Percentiles rank a stretch among this genome's conserved stretches.
These are phyloP conservation scores for Parastagonospora nodorum DNA, from an alignment of 2,329 filamentous ascomycete species.

Conservation along the genomic window DNA sequence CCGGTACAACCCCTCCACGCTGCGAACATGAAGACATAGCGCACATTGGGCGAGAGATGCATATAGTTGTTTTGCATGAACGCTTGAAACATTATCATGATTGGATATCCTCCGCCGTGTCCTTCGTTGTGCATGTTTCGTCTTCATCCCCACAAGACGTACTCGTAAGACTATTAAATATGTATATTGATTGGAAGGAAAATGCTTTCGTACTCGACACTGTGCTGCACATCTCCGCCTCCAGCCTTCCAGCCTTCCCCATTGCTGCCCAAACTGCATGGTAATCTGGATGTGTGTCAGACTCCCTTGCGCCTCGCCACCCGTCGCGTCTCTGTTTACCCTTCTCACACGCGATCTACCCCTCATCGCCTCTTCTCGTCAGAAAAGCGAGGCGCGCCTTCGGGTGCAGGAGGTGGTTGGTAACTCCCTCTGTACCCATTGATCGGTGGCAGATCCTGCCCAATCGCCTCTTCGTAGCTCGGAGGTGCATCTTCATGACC, in stretches of 20 bases:
- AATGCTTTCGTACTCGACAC: conserved; percentile 1
- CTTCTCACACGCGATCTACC: not conserved
- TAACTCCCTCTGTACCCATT: conserved; percentile 74
- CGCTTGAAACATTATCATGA: conserved; percentile 10
- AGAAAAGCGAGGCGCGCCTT: conserved; percentile 43
- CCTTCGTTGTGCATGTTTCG: conserved; percentile 7
- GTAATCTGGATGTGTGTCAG: conserved; percentile 4
- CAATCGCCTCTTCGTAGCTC: conserved; percentile 92
- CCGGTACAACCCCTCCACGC: conserved; percentile 2
- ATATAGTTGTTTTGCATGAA: not conserved
- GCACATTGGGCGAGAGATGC: not conserved
- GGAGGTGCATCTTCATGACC: conserved; percentile 79
- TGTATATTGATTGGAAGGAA: conserved; percentile 22
- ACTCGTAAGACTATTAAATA: conserved; percentile 19
- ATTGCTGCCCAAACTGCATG: not conserved
- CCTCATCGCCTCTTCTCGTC: conserved; percentile 44
- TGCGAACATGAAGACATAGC: not conserved
- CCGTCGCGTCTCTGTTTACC: not conserved
- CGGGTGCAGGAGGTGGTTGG: conserved; percentile 49
- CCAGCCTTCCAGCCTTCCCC: not conserved
- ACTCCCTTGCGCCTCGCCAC: not conserved
- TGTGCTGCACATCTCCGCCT: conserved; percentile 11
- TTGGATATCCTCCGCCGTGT: conserved; percentile 20
- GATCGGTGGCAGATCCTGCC: conserved; percentile 74
- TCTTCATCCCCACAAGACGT: conserved; percentile 13